phyloP scores from a whole-genome alignment of 2,329 filamentous ascomycete genomes.

The Colletotrichum sp. region DNA sequence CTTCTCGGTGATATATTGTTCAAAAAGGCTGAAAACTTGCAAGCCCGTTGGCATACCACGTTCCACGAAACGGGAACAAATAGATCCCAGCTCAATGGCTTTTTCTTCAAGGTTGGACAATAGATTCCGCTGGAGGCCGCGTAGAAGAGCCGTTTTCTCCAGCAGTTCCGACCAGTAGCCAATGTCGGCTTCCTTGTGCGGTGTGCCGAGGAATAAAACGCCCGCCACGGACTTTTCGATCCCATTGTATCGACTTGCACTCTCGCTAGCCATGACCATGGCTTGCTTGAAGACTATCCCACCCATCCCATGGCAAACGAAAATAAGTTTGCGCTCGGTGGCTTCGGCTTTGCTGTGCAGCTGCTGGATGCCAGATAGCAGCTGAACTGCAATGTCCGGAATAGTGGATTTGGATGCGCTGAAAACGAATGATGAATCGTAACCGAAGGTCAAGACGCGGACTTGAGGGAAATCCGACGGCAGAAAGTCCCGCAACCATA shows the following conservation, averaged over 20 bases:
- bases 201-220: not conserved
- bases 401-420: accelerated
- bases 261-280: not conserved
- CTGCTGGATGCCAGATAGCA: not conserved
- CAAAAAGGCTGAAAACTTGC: not conserved
- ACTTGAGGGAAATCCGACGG: accelerated
- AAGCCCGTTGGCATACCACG: not conserved
- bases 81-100: not conserved
- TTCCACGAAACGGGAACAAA: not conserved
- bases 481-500: not conserved
- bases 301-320: not conserved
- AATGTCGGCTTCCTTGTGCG: not conserved
- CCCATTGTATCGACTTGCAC: not conserved
- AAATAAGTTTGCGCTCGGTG: accelerated
- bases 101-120: accelerated
- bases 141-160: accelerated
- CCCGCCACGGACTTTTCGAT: not conserved
- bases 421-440: accelerated
- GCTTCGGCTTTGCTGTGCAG: not conserved
- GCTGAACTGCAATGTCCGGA: accelerated
- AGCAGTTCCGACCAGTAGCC: not conserved
- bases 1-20: accelerated
- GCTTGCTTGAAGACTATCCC: not conserved
- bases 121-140: not conserved
- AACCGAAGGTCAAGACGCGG: not conserved